These are phyloP conservation scores for Triticum turgidum DNA, from an alignment of 176 grass and related monocot genomes.

Conservation along the genomic window DNA sequence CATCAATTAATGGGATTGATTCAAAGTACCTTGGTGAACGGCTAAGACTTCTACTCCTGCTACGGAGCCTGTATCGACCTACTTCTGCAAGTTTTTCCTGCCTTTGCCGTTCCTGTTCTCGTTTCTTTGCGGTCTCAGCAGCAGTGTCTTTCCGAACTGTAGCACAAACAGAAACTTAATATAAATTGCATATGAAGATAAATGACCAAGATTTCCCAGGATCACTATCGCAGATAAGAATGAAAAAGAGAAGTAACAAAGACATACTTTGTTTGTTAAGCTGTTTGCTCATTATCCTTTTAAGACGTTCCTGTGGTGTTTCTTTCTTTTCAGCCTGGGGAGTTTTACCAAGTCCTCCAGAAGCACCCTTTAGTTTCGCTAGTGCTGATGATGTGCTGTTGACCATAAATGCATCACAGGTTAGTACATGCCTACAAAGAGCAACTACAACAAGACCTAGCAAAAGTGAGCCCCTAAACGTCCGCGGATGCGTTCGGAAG, in stretches of 20 bases:
- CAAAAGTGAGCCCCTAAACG: no score
- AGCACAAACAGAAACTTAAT: slow-evolving; percentile 21
- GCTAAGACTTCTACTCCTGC: slow-evolving; percentile 66
- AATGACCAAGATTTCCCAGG: not conserved
- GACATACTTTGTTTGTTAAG: slow-evolving; percentile 98
- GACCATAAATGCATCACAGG: slow-evolving; percentile 26
- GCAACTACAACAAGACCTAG: no score
- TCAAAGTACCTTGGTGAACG: slow-evolving; percentile 71
- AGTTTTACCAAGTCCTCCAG: slow-evolving; percentile 65
- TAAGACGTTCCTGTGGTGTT: slow-evolving; percentile 98
- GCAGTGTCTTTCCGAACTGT: slow-evolving; percentile 94
- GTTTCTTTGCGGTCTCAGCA: slow-evolving; percentile 85
- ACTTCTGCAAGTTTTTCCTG: slow-evolving; percentile 91
- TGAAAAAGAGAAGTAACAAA: slow-evolving; percentile 25
- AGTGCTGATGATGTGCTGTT: slow-evolving; percentile 70
- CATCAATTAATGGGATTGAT: slow-evolving; percentile 11
- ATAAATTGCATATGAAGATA: slow-evolving; percentile 22
- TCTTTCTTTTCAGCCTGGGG: slow-evolving; percentile 84
- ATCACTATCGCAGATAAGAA: slow-evolving; percentile 17
- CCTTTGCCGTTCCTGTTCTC: slow-evolving; percentile 81
- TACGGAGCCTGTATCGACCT: slow-evolving; percentile 58
- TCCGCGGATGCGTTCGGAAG: no score
- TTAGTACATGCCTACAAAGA: not conserved
- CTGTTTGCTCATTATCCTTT: slow-evolving; percentile 99
- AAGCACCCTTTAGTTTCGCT: slow-evolving; percentile 73